Base-by-base conservation (phyloP, 2,329 filamentous ascomycete genomes). In the Curvularia hawaiiensis region DNA sequence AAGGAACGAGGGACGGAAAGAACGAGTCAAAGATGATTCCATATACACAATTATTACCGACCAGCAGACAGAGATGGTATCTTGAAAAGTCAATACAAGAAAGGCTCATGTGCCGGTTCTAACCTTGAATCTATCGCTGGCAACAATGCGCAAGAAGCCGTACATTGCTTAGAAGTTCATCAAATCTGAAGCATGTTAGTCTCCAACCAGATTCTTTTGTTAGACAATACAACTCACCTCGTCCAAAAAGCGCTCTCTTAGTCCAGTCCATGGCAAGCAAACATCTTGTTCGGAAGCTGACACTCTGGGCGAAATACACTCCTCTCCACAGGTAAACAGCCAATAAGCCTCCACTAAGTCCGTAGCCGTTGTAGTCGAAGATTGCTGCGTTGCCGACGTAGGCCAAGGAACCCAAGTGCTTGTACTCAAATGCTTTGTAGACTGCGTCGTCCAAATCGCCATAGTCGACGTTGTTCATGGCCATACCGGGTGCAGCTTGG, bases 201-300 rank as follows among this genome's bases (percentile, higher is more conserved):
- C n/a, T 33, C 14, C 8, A 4, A 39, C 3, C 12, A n/a, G 2
- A 8, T n/a, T 30, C 10, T 39, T 9, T 20, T 31, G 4, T 18
- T 3, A 10, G 10, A 38, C 11, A 20, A 12, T 1, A 3, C 7
- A 14, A 81, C 88, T 81, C 79, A 97, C 94, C 95, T 88, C 95
- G 85, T 66, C 95, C 95, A 80, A 99, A 99, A 22, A 99, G 78
- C 12, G 92, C 91, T 74, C 96, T 85, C 85, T 98, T 99, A n/a
- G 87, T 88, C 95, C 95, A 99, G 76, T 99, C 95, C 95, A 99
- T 97, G 18, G 92, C 92, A 77, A 99, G 82, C 71, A 99, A 78
- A 63, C 92, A 85, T 61, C 94, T 86, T 26, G 95, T 99, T 66
- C 95, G 83, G 58, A 98, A 84, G 77, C 93, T 97, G 47, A 99